Base-by-base conservation (phyloP, 2,329 filamentous ascomycete genomes). In the Dactylellina haptotyla region DNA sequence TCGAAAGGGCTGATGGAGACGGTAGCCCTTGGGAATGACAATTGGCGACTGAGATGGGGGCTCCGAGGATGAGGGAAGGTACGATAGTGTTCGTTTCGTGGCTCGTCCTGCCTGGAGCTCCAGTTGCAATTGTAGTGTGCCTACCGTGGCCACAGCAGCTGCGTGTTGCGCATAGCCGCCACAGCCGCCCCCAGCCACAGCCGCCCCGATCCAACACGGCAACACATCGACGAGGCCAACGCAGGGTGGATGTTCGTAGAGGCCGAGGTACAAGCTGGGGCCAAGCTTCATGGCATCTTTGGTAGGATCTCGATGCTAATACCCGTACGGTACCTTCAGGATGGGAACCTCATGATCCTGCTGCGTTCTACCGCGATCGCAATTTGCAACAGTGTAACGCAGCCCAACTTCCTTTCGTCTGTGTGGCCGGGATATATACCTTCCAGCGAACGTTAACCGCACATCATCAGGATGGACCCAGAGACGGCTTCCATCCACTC, bases 401-500 rank as follows among this genome's bases (percentile, higher is more conserved):
- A 32, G 59, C 32, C 39, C 25, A 25, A 20, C 18, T 45, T 5
- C 43, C n/a, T n/a, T n/a, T n/a, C n/a, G n/a, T n/a, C n/a, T n/a
- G n/a, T n/a, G n/a, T n/a, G n/a, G n/a, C n/a, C 16, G 2, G 12
- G 9, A 39, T 39, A 39, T 3, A 3, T 12, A 12, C 16, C 34
- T 39, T 12, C 12, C 3, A 39, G 16, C 3, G 3, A 3, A 10
- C 3, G 12, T 14, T 39, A 39, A n/a, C 9, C 9, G 34, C 2
- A 12, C 12, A 3, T 20, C 41, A 45, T 45, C 16, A 66, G 43
- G 37, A 75, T 50, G 57, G 70, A 75, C 41, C 39, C 57, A 20
- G 70, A 75, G 16, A 75, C 70, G 16, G 54, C 70, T 23, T 75
- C 70, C 12, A 75, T 75, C n/a, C 54, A 39, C 39, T 75, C 70